Base-by-base conservation (phyloP, 495 filamentous ascomycete species). In the Usnea hakonensis region DNA sequence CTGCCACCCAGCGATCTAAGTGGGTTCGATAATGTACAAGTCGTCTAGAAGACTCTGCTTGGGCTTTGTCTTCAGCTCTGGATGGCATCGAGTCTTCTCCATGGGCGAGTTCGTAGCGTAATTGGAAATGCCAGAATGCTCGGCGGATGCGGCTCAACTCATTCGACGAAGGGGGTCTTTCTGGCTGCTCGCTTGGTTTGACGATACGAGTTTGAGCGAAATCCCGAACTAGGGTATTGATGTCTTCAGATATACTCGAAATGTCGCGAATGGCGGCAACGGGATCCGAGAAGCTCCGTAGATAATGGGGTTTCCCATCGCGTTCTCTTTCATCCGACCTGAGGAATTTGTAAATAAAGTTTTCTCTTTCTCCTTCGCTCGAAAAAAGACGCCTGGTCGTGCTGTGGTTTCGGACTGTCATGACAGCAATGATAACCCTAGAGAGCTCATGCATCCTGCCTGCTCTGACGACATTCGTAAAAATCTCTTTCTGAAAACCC, bases 81-180 rank as follows among this genome's bases (percentile, higher is more conserved):
- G 19, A 50, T 16, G 44, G 44, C 26, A 28, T n/a, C 5, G 19
- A 17, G 6, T 50, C 44, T 50, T 8, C 17, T 28, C 19, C 17
- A 1, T 52, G 48, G 30, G 21, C 21, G 23, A n/a, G 21, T 11
- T 52, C 48, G 37, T 32, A 43, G 57, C 23, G 41, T 17, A 43
- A 9, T 21, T 58, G 37, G 26, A 58, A 21, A 5, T 37, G 33
- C 57, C 57, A 58, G 21, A 58, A 58, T 13, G 57, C 57, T 28
- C 57, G 36, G 11, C 9, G 54, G 54, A 56, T 56, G 19, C 30
- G 28, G 35, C 19, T 9, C 10, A 16, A 14, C 30, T 56, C 54
- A 5, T 16, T 56, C 2, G 30, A 33, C 19, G 52, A 56, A 36
- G 35, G 11, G 21, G 21, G 10, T 19, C 7, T 17, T 9, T 7